A percentile compares a stretch with the other conserved stretches of the same genome.
phyloP scores from a whole-genome alignment of 2,329 filamentous ascomycete species.

The Talaromyces sp. region DNA sequence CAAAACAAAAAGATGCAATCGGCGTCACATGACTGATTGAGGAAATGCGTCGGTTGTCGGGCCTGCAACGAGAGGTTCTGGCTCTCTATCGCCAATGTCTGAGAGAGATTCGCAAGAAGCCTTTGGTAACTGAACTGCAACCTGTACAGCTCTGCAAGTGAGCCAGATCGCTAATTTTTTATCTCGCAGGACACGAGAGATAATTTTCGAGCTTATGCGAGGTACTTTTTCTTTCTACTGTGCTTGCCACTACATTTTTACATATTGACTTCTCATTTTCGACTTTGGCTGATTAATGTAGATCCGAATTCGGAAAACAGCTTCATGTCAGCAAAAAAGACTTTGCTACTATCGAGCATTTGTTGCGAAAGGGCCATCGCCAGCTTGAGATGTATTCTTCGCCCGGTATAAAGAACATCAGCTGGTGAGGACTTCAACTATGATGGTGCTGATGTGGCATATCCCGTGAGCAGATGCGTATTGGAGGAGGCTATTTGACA shows the following conservation, averaged over 20 bases:
- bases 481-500: no score
- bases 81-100: slow-evolving; percentile 82
- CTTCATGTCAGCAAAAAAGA: slow-evolving; percentile 70
- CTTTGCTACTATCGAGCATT: slow-evolving; percentile 78
- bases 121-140: slow-evolving; percentile 51
- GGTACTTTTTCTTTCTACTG: slow-evolving; percentile 16
- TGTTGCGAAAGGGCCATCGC: slow-evolving; percentile 72
- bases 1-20: not conserved
- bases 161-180: not conserved
- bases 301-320: slow-evolving; percentile 71
- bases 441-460: not conserved
- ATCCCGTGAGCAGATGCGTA: no score
- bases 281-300: slow-evolving; percentile 28
- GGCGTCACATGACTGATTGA: not conserved
- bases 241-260: no score
- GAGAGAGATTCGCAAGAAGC: slow-evolving; percentile 75
- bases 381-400: slow-evolving; percentile 80
- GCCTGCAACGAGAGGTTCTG: slow-evolving; percentile 84
- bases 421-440: slow-evolving; percentile 16
- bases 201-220: slow-evolving; percentile 38
- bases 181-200: slow-evolving; percentile 30
- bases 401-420: slow-evolving; percentile 72
- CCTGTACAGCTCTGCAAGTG: not conserved
- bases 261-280: not conserved
- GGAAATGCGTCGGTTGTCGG: slow-evolving; percentile 55